Conservation (phyloP, 2,329 filamentous ascomycete genomes). For the Cladosporium sp. region DNA sequence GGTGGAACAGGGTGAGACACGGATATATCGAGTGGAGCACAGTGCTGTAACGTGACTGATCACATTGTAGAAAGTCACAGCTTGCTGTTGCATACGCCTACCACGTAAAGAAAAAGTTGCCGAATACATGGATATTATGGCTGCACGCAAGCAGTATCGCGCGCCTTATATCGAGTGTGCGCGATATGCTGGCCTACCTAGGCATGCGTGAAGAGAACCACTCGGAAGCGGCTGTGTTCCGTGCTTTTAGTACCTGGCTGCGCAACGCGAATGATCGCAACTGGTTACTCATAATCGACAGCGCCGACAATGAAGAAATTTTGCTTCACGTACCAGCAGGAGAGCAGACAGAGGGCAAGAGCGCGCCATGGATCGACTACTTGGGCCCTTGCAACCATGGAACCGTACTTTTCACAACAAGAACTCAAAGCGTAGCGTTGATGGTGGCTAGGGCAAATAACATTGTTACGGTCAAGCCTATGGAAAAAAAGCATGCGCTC, state of each 20-base stretch:
- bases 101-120: constrained; percentile 14
- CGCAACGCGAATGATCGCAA: constrained; percentile 18
- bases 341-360: not conserved
- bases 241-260: constrained; percentile 27
- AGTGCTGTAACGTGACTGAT: too few relatives aligned
- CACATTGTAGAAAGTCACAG: constrained; percentile 29
- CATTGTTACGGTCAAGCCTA: not conserved
- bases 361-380: not conserved
- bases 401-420: constrained; percentile 1
- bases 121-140: constrained; percentile 30
- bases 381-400: not conserved
- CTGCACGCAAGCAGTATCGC: constrained; percentile 28
- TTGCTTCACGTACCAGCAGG: not conserved
- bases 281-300: constrained; percentile 14
- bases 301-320: not conserved
- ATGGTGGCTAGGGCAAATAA: not conserved
- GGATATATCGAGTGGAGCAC: not conserved
- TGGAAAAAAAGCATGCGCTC: not conserved
- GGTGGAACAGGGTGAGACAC: constrained; percentile 28
- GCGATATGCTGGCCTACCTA: constrained; percentile 20
- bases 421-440: not conserved
- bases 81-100: constrained; percentile 29
- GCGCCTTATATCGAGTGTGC: constrained; percentile 28
- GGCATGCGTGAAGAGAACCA: constrained; percentile 22
- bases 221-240: constrained; percentile 24